phyloP scores from a whole-genome alignment of 1,284 basidiomycete species.

The Ceratobasidium sp. region DNA sequence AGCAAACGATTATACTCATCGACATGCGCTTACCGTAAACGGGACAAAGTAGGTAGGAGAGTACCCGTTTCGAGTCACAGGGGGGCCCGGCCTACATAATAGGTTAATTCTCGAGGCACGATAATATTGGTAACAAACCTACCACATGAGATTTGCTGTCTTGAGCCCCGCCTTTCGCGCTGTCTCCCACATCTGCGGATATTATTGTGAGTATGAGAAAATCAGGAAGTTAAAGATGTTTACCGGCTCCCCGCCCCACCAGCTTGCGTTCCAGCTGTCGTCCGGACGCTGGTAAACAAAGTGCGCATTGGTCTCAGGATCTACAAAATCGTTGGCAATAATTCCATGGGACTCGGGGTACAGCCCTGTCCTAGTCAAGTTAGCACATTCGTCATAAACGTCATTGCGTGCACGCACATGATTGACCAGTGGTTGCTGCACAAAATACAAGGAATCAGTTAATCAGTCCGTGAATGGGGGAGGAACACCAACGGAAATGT shows the following conservation, averaged over 20 bases:
- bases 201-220: background rate
- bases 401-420: conserved; percentile 62
- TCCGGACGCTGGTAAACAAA: conserved; percentile 76
- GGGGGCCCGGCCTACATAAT: conserved; percentile 79
- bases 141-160: conserved; percentile 92
- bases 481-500: conserved; percentile 80
- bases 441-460: conserved; percentile 2
- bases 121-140: conserved; percentile 49
- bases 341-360: conserved; percentile 91
- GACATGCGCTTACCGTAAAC: conserved; percentile 65
- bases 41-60: conserved; percentile 80
- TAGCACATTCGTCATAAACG: background rate
- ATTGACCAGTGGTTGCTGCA: conserved; percentile 85
- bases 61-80: conserved; percentile 69
- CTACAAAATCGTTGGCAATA: conserved; percentile 91
- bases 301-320: conserved; percentile 67
- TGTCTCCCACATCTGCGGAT: conserved; percentile 86
- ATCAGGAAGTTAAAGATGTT: conserved; percentile 48
- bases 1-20: background rate
- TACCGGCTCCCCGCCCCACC: conserved; percentile 92
- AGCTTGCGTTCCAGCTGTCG: conserved; percentile 71
- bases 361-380: conserved; percentile 76
- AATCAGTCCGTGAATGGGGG: background rate
- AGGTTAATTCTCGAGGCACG: background rate
- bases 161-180: conserved; percentile 76